These are phyloP conservation scores for Ustilago esculenta DNA, from an alignment of 1,284 basidiomycete species.

Conservation along the genomic window DNA sequence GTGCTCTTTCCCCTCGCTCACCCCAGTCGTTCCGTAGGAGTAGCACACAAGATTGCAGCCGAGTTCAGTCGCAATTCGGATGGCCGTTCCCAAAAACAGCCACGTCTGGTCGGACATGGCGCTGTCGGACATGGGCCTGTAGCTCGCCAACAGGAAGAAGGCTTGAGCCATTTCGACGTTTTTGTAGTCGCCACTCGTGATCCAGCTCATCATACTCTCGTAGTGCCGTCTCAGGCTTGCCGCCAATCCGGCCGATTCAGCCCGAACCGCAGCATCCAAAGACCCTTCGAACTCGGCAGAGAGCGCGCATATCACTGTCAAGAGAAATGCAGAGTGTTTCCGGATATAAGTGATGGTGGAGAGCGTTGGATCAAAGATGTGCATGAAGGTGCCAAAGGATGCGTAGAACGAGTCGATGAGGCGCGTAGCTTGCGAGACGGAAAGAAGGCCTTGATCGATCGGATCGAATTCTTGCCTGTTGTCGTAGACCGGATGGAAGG, in stretches of 20 bases:
- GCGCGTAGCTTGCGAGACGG: slow-evolving; percentile 16
- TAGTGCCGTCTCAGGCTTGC: slow-evolving; percentile 12
- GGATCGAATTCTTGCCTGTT: slow-evolving; percentile 38
- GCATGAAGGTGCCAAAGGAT: slow-evolving; percentile 36
- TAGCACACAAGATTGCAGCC: slow-evolving; percentile 46
- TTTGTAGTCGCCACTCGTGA: slow-evolving; percentile 39
- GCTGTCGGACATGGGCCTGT: slow-evolving; percentile 23
- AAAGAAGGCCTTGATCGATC: slow-evolving; percentile 30
- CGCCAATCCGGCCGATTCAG: slow-evolving; percentile 13
- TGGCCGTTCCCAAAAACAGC: slow-evolving; percentile 33
- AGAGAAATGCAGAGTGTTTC: slow-evolving; percentile 40
- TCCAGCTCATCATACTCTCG: slow-evolving; percentile 27
- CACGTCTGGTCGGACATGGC: slow-evolving; percentile 50
- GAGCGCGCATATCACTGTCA: slow-evolving; percentile 40
- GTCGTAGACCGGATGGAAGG: slow-evolving; percentile 52
- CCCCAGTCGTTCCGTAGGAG: slow-evolving; percentile 10
- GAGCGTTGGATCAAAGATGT: slow-evolving; percentile 48
- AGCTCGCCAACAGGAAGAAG: slow-evolving; percentile 35
- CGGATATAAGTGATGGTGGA: slow-evolving; percentile 45
- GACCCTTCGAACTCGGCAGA: slow-evolving; percentile 29
- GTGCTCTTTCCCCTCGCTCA: slow-evolving; percentile 12
- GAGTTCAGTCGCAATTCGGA: slow-evolving; percentile 46
- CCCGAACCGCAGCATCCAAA: background rate
- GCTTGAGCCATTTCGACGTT: slow-evolving; percentile 53
- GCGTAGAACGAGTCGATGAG: slow-evolving; percentile 33